A percentile compares a stretch with the other conserved stretches of the same genome.
Evolutionary conservation across 192 early-diverging fungal genomes (phyloP).

Genomic region (Rhizoclosmatium sp.): DNA sequence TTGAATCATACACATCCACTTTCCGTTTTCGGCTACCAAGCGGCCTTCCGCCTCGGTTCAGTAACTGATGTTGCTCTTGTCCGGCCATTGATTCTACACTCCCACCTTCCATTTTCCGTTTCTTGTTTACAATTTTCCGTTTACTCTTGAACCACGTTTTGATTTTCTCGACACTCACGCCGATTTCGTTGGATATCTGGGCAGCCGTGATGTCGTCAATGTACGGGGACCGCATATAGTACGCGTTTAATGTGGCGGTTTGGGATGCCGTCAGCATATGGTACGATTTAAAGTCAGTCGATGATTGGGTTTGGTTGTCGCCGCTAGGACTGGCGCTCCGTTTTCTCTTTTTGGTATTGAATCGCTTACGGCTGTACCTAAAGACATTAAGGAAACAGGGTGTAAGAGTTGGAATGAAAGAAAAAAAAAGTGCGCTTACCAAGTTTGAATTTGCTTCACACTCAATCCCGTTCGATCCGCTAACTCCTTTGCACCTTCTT

Average conservation of each 20-base stretch:
- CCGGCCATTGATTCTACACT: neutral
- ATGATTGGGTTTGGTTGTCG: neutral
- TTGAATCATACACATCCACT: neutral
- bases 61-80: neutral
- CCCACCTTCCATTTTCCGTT: neutral
- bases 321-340: neutral
- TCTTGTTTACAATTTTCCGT: conserved; percentile 4
- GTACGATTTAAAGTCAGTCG: conserved; percentile 17
- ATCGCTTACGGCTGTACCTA: conserved; percentile 21
- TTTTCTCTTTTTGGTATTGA: conserved; percentile 13
- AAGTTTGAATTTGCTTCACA: conserved; percentile 24
- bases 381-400: neutral
- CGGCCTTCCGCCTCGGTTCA: neutral
- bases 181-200: neutral
- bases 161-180: conserved; percentile 11
- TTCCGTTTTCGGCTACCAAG: neutral
- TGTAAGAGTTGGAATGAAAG: neutral
- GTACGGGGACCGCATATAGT: neutral
- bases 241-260: neutral
- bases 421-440: neutral
- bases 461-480: conserved; percentile 8
- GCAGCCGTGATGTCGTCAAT: neutral
- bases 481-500: neutral
- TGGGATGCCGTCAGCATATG: conserved; percentile 5
- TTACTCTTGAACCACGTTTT: conserved; percentile 24